phyloP scores from a whole-genome alignment of 768 basidiomycete genomes.

The Astraeus odoratus region DNA sequence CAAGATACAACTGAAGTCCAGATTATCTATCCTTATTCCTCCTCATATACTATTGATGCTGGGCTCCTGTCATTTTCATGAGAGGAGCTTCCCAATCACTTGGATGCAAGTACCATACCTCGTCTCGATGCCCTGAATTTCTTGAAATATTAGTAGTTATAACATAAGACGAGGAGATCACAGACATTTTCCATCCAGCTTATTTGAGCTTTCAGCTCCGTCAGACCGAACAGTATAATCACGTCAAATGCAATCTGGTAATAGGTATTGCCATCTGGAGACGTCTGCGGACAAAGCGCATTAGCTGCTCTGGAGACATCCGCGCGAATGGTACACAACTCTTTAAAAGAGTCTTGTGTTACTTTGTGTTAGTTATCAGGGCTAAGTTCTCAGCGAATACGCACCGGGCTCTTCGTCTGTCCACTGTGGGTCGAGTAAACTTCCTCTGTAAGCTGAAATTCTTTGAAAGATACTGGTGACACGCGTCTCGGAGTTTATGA shows the following conservation, averaged over 20 bases:
- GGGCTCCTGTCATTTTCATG: constrained; percentile 11
- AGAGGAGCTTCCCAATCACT: neutral
- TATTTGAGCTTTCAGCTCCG: constrained; percentile 35
- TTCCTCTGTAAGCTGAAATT: constrained; percentile 7
- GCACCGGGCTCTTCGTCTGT: constrained; percentile 4
- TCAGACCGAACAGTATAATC: constrained; percentile 30
- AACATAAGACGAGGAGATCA: neutral
- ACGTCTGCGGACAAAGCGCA: neutral
- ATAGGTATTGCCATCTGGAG: constrained; percentile 6
- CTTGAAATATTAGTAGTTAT: neutral
- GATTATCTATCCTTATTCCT: neutral
- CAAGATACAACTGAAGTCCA: neutral
- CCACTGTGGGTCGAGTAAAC: constrained; percentile 1
- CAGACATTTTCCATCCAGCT: constrained; percentile 26
- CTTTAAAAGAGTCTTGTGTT: constrained; percentile 4
- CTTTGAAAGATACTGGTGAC: neutral
- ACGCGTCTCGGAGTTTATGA: neutral
- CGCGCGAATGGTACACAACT: neutral
- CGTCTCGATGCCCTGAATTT: neutral
- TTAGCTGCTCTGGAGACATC: constrained; percentile 1
- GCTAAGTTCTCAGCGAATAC: neutral
- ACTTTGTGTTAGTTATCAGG: neutral
- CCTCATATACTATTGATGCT: constrained; percentile 16
- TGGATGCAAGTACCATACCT: neutral
- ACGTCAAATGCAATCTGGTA: constrained; percentile 25